Percentiles rank a stretch among this genome's conserved stretches.
These are phyloP conservation scores for Pseudogymnoascus sp. DNA, from an alignment of 2,329 filamentous ascomycete genomes.

Conservation along the genomic window DNA sequence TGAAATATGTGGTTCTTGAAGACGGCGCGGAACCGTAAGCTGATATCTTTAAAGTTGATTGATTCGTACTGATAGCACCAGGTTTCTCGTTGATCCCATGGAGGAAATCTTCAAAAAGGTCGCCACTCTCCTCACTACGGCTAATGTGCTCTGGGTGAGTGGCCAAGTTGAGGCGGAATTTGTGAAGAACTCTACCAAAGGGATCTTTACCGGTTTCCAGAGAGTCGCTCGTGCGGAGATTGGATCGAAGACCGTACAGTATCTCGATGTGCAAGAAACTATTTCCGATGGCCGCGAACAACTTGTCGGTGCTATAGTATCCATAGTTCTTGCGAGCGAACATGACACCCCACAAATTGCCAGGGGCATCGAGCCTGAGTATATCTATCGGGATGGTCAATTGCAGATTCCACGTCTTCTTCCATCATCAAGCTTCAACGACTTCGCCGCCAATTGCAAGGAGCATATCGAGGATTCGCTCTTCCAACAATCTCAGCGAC, in stretches of 20 bases:
- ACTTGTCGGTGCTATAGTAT: neutral
- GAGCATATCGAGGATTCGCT: neutral
- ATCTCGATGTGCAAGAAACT: neutral
- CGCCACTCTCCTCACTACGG: neutral
- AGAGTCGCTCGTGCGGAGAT: neutral
- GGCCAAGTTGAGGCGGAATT: neutral
- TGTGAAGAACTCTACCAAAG: neutral
- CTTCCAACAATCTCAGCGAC: neutral
- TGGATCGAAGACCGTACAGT: neutral
- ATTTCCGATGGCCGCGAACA: neutral
- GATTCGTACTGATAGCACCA: neutral
- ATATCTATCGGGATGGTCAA: slow-evolving; percentile 6
- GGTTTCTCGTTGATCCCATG: neutral
- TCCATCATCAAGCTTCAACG: neutral
- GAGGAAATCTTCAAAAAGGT: neutral
- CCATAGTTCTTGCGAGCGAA: neutral
- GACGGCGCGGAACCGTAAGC: neutral
- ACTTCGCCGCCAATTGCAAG: neutral
- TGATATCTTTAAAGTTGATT: neutral
- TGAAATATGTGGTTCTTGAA: neutral
- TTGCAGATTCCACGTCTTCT: slow-evolving; percentile 9
- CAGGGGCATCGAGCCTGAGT: slow-evolving; percentile 8
- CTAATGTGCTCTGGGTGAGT: neutral
- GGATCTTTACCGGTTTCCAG: neutral
- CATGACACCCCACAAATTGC: neutral